These are phyloP conservation scores for Globisporangium acanthophoron DNA, from an alignment of 352 stramenopile genomes.

Conservation along the genomic window DNA sequence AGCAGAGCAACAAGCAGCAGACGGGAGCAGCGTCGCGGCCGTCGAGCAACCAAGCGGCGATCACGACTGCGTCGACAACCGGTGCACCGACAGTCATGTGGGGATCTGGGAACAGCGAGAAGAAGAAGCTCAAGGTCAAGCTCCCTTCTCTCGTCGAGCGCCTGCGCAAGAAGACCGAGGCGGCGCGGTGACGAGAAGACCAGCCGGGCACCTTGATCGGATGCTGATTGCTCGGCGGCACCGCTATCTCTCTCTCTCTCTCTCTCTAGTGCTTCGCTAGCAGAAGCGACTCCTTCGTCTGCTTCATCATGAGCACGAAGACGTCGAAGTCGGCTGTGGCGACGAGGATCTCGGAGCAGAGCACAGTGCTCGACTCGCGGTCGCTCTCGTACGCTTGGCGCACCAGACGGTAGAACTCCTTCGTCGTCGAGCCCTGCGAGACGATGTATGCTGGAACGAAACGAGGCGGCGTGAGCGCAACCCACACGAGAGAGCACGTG, in stretches of 20 bases:
- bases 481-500: not conserved
- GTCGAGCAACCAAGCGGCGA: conserved; percentile 16
- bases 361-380: conserved; percentile 51
- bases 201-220: too few relatives aligned
- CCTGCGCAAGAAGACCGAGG: conserved; percentile 58
- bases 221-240: too few relatives aligned
- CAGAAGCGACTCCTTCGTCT: conserved; percentile 63
- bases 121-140: conserved; percentile 66
- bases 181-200: conserved; percentile 20
- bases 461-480: not conserved
- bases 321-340: conserved; percentile 77
- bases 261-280: conserved; percentile 36
- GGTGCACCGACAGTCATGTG: conserved; percentile 25
- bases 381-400: conserved; percentile 49
- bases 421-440: conserved; percentile 45
- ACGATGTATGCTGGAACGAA: conserved; percentile 42
- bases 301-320: conserved; percentile 81
- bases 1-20: conserved; percentile 15
- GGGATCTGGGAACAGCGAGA: conserved; percentile 31
- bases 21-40: not conserved
- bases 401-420: conserved; percentile 66
- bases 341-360: conserved; percentile 74
- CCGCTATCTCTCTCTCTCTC: too few relatives aligned
- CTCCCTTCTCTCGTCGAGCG: conserved; percentile 69
- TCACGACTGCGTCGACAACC: conserved; percentile 7